Percentiles rank a stretch among this genome's conserved stretches.
These are phyloP conservation scores for Ascocoryne sarcoides DNA, from an alignment of 2,329 filamentous ascomycete genomes.

Conservation along the genomic window DNA sequence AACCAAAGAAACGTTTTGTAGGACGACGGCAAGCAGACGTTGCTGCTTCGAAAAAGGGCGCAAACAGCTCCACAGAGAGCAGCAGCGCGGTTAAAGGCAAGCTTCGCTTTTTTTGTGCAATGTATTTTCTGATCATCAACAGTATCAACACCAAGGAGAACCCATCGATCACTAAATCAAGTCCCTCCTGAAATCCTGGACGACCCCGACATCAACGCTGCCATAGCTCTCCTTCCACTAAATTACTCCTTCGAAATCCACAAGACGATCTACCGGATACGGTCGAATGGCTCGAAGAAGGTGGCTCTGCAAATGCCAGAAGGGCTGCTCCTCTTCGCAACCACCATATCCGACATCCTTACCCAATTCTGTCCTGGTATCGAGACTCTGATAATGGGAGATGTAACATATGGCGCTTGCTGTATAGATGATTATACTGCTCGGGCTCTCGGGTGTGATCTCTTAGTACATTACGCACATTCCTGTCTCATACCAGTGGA, in stretches of 20 bases:
- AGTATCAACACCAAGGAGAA: constrained; percentile 65
- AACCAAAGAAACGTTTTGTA: constrained; percentile 89
- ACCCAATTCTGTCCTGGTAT: constrained; percentile 87
- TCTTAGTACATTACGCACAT: constrained; percentile 94
- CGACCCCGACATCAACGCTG: constrained; percentile 76
- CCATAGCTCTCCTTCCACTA: constrained; percentile 76
- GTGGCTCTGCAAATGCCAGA: constrained; percentile 97
- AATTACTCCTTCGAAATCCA: constrained; percentile 99
- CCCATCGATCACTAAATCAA: constrained; percentile 78
- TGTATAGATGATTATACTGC: constrained; percentile 99
- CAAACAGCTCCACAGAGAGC: constrained; percentile 38
- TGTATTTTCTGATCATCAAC: constrained; percentile 6
- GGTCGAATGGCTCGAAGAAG: constrained; percentile 66
- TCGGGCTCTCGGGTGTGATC: constrained; percentile 82
- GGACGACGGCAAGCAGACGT: constrained; percentile 68
- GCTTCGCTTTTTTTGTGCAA: constrained; percentile 12
- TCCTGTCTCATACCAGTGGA: constrained; percentile 94
- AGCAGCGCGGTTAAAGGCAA: constrained; percentile 60
- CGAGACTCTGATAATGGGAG: constrained; percentile 96
- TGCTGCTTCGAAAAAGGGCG: constrained; percentile 35
- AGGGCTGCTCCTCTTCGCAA: constrained; percentile 88
- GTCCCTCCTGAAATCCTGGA: constrained; percentile 81
- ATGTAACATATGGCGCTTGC: constrained; percentile 96
- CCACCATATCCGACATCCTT: constrained; percentile 93
- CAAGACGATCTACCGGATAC: constrained; percentile 94